phyloP scores from a whole-genome alignment of 345 rosid species.

The Laguncularia racemosa region DNA sequence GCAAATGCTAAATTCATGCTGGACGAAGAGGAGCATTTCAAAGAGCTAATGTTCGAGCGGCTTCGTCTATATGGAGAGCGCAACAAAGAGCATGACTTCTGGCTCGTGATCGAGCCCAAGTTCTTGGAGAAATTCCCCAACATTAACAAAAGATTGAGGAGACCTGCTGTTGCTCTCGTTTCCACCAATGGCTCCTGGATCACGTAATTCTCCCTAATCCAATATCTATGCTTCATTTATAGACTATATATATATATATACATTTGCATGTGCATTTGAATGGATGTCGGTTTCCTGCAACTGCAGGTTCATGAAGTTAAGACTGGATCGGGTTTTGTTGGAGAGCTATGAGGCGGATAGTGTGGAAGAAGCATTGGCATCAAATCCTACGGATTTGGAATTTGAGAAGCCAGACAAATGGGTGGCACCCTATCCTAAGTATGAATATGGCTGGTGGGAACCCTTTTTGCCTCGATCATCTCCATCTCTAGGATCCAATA shows the following conservation, averaged over 20 bases:
- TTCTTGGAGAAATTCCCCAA: conserved; percentile 83
- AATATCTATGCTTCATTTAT: no score
- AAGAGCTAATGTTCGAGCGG: conserved; percentile 77
- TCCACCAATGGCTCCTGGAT: conserved; percentile 93
- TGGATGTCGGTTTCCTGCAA: neutral
- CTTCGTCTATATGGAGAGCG: conserved; percentile 66
- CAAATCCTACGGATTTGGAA: conserved; percentile 51
- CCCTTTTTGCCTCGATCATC: conserved; percentile 56
- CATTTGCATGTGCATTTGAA: no score
- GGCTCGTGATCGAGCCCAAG: conserved; percentile 93
- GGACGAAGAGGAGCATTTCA: conserved; percentile 95
- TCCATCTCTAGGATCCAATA: conserved; percentile 14
- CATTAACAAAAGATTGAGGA: conserved; percentile 61
- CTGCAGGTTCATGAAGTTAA: conserved; percentile 89
- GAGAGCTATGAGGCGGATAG: conserved; percentile 60
- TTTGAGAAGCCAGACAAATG: conserved; percentile 81
- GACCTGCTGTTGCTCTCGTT: conserved; percentile 96
- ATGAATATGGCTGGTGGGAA: conserved; percentile 94
- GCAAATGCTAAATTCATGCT: conserved; percentile 96
- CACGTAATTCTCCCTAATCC: conserved; percentile 43
- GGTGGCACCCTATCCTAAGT: conserved; percentile 92
- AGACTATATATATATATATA: no score
- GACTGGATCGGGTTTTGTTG: conserved; percentile 87
- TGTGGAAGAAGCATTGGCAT: conserved; percentile 76
- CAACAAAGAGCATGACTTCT: conserved; percentile 58